Evolutionary conservation across 1,139 yeast species (phyloP), one percentile per base, ranked within the genome.

Genomic region (Debaryomyces sp.): DNA sequence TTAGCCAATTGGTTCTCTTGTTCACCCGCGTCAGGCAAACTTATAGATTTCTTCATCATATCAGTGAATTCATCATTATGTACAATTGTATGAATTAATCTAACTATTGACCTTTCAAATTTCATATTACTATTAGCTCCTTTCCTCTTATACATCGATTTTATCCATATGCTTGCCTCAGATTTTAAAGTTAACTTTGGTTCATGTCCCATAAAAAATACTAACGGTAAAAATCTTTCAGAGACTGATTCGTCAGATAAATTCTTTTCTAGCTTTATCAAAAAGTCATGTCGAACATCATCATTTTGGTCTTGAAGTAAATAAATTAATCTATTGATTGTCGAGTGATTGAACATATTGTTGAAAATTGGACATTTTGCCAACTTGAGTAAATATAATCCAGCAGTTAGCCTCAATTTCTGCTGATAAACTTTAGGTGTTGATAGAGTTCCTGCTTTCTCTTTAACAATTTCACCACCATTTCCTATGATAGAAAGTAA

Each of bases 201-300:
- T 59, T 92, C 97, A 60, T 82, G 84, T 0, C 95, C 96, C 57
- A 81, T 75, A 62, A 89, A 86, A 61, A 87, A 89, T 1, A 88
- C 70, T 17, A 89, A 63, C 0, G 90, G 82, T 39, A 88, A 62
- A 59, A 84, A 90, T 52, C 84, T 77, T 47, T 84, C 86, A 0
- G 95, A 81, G 4, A 90, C 75, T 8, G 64, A 55, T 48, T 78
- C 83, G 35, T 70, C 64, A 15, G 85, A 76, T 45, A 89, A 67
- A 45, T 76, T 72, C 40, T 75, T 73, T 51, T 84, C 82, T 50
- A 91, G 60, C 40, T 77, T 73, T 34, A 68, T 67, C 41, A 86
- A 64, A 56, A 89, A 85, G 4, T 59, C 58, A 2, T 63, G 58
- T 46, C 97, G 77, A 1, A 89, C 89, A 22, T 78, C 66, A 9